A percentile compares a stretch with the other conserved stretches of the same genome.
These are phyloP conservation scores for Penicillium goetzii DNA, from an alignment of 495 filamentous ascomycete genomes.

Conservation along the genomic window DNA sequence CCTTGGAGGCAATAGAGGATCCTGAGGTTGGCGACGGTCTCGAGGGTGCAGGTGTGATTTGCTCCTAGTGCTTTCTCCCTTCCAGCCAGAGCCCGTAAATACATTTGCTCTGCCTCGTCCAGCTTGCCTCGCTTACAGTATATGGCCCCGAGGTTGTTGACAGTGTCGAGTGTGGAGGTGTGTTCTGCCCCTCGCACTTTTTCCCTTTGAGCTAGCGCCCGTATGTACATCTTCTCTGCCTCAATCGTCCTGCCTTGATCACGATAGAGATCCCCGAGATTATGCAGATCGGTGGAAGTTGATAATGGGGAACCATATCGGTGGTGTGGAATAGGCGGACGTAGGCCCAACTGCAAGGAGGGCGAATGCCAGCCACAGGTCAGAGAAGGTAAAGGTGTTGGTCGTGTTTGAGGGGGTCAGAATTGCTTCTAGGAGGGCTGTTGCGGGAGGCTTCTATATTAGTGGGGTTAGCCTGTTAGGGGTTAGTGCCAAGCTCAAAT, in stretches of 20 bases:
- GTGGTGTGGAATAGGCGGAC: not conserved
- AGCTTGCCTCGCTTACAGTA: slow-evolving; percentile 30
- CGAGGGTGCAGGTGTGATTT: not conserved
- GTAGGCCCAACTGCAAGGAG: not conserved
- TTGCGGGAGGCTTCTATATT: not conserved
- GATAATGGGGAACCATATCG: not conserved
- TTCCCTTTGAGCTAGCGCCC: not conserved
- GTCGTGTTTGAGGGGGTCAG: not conserved
- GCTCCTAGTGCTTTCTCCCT: not conserved
- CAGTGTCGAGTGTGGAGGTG: not conserved
- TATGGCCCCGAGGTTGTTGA: slow-evolving; percentile 12
- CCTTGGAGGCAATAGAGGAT: slow-evolving; percentile 25
- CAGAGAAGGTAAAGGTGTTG: not conserved
- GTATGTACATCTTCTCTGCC: slow-evolving; percentile 25
- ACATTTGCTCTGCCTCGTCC: slow-evolving; percentile 30
- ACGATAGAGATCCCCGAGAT: not conserved
- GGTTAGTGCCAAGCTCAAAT: not conserved
- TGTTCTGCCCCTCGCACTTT: not conserved
- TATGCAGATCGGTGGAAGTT: not conserved
- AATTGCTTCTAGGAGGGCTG: not conserved
- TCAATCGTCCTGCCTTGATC: not conserved
- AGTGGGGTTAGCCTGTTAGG: not conserved
- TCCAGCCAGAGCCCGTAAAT: not conserved
- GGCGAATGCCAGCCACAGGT: not conserved
- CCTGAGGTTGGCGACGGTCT: slow-evolving; percentile 25